Conservation (phyloP, 192 early-diverging fungal genomes). For the Geosiphon pyriformis region DNA sequence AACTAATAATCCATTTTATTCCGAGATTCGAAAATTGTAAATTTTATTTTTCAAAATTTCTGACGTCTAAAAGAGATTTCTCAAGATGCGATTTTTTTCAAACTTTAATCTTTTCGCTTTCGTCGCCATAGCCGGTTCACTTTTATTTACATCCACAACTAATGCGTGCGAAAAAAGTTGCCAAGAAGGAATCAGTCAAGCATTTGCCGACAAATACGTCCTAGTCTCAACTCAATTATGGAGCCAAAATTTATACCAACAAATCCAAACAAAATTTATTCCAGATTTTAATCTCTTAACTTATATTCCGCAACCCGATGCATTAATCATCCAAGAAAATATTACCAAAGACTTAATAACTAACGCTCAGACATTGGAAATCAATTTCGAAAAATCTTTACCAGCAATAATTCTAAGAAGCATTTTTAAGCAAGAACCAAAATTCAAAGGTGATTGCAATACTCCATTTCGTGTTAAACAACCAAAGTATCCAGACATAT, state of each 20-base stretch:
- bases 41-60: no score
- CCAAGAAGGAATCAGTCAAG: conserved; percentile 40
- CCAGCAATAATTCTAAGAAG: conserved; percentile 34
- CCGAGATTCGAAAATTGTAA: no score
- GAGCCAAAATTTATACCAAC: conserved; percentile 23
- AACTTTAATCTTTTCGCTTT: no score
- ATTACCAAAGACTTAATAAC: conserved; percentile 23
- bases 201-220: conserved; percentile 43
- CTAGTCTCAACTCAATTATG: conserved; percentile 27
- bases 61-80: no score
- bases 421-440: conserved; percentile 43
- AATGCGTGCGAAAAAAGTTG: conserved; percentile 53
- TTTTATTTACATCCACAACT: no score
- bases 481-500: conserved; percentile 42
- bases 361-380: conserved; percentile 19
- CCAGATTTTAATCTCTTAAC: no score
- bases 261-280: conserved; percentile 29
- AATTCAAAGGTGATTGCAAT: conserved; percentile 57
- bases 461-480: conserved; percentile 41
- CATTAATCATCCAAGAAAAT: no score
- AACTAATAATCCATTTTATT: no score
- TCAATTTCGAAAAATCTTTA: conserved; percentile 19
- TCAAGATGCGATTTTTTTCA: no score
- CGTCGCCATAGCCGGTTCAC: no score
- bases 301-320: no score